A percentile compares a stretch with the other conserved stretches of the same genome.
Conservation (phyloP, 164 flowering plant species). For the Magnolia changhungtana region DNA sequence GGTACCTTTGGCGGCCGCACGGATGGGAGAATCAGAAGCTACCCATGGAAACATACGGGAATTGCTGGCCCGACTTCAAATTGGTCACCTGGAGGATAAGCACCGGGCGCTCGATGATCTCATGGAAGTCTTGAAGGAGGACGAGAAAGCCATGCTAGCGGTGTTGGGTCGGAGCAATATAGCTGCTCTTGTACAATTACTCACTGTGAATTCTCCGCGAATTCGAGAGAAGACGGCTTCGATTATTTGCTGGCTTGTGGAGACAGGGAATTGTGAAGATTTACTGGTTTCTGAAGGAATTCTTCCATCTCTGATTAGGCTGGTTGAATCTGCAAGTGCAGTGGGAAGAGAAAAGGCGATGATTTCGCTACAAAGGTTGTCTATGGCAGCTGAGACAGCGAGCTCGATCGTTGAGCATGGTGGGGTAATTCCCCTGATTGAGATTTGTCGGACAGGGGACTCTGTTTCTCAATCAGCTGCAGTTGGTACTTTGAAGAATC, state of each 20-base stretch:
- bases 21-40: conserved; percentile 31
- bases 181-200: conserved; percentile 71
- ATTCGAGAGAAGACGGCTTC: conserved; percentile 75
- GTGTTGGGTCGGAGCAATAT: conserved; percentile 67
- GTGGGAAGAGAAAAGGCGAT: conserved; percentile 75
- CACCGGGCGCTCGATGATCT: conserved; percentile 75
- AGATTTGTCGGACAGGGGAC: conserved; percentile 64
- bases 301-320: conserved; percentile 76
- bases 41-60: conserved; percentile 42
- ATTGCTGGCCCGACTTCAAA: conserved; percentile 89
- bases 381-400: conserved; percentile 70
- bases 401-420: conserved; percentile 82
- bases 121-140: conserved; percentile 71
- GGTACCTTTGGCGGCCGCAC: conserved; percentile 33
- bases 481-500: conserved; percentile 68
- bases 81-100: conserved; percentile 83
- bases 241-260: conserved; percentile 72
- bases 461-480: conserved; percentile 81
- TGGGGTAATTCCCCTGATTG: conserved; percentile 72
- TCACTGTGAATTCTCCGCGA: conserved; percentile 73
- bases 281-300: conserved; percentile 91
- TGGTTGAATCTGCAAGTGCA: conserved; percentile 72
- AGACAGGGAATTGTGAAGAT: conserved; percentile 69
- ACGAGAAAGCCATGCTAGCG: conserved; percentile 63
- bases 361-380: conserved; percentile 73